Conservation (phyloP, 495 filamentous ascomycete species). For the Aspergillus homomorphus region DNA sequence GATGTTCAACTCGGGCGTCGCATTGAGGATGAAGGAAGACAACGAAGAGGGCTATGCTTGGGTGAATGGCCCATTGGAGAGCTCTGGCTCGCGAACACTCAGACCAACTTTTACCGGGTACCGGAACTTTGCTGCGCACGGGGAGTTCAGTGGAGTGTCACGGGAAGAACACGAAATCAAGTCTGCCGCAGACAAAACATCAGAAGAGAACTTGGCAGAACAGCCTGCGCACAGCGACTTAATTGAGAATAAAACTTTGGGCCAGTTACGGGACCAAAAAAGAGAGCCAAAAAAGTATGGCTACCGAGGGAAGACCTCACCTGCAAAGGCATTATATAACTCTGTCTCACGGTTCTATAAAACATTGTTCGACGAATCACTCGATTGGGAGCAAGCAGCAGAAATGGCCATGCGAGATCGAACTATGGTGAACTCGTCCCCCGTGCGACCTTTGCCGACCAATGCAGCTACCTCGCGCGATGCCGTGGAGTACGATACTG, state of each 20-base stretch:
- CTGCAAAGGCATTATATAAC: constrained; percentile 7
- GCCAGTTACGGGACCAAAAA: not conserved
- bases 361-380: constrained; percentile 12
- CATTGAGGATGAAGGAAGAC: constrained; percentile 20
- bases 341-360: constrained; percentile 21
- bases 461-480: constrained; percentile 30
- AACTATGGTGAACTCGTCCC: not conserved
- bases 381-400: constrained; percentile 50
- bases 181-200: not conserved
- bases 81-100: not conserved
- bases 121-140: not conserved
- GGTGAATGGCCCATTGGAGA: not conserved
- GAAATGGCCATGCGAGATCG: constrained; percentile 51
- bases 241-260: not conserved
- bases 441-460: constrained; percentile 12
- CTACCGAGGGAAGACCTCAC: constrained; percentile 11
- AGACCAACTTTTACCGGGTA: not conserved
- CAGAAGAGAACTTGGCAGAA: not conserved
- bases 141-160: not conserved
- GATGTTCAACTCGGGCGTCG: constrained; percentile 32
- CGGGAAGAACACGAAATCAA: not conserved
- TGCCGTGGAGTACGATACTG: constrained; percentile 27
- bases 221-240: not conserved
- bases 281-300: constrained; percentile 8
- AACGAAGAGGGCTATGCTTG: constrained; percentile 12